Conservation (phyloP, 1,284 basidiomycete genomes). For the Cryptococcus sp. region DNA sequence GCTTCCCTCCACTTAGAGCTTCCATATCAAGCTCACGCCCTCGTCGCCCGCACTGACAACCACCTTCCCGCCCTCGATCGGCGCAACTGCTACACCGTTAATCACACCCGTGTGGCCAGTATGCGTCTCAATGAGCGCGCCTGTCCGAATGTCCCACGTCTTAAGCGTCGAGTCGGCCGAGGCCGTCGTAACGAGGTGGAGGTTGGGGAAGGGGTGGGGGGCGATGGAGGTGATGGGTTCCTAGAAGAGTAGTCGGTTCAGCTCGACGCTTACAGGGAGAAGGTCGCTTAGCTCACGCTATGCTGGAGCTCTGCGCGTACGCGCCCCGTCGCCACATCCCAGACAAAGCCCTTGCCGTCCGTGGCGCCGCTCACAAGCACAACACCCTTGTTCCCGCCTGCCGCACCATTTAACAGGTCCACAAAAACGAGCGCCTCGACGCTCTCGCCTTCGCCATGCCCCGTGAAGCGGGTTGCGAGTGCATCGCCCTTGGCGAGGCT, state of each 20-base stretch:
- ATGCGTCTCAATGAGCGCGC: slow-evolving; percentile 71
- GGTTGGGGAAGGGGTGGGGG: slow-evolving; percentile 62
- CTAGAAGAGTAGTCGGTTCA: slow-evolving; percentile 51
- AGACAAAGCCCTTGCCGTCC: slow-evolving; percentile 89
- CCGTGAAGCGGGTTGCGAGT: slow-evolving; percentile 66
- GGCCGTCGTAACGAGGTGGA: slow-evolving; percentile 72
- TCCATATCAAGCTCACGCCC: slow-evolving; percentile 70
- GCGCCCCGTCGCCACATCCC: slow-evolving; percentile 84
- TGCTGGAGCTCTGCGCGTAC: slow-evolving; percentile 75
- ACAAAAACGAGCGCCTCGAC: slow-evolving; percentile 86
- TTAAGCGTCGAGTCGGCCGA: slow-evolving; percentile 81
- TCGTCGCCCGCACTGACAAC: slow-evolving; percentile 83
- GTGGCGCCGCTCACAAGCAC: slow-evolving; percentile 80
- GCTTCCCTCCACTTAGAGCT: slow-evolving; percentile 21
- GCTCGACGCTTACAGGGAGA: background rate
- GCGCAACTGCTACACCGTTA: slow-evolving; percentile 67
- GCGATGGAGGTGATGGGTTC: slow-evolving; percentile 82
- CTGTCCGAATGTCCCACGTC: slow-evolving; percentile 91
- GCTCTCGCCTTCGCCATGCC: slow-evolving; percentile 83
- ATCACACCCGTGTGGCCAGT: slow-evolving; percentile 81
- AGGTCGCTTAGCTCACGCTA: slow-evolving; percentile 56
- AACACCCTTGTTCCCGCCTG: slow-evolving; percentile 59
- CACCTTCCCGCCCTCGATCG: slow-evolving; percentile 51
- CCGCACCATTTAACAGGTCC: slow-evolving; percentile 62
- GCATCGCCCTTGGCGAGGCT: slow-evolving; percentile 83